A percentile compares a stretch with the other conserved stretches of the same genome.
Evolutionary conservation across 176 grass and related monocot genomes (phyloP).

Genomic region (Microstegium vimineum): DNA sequence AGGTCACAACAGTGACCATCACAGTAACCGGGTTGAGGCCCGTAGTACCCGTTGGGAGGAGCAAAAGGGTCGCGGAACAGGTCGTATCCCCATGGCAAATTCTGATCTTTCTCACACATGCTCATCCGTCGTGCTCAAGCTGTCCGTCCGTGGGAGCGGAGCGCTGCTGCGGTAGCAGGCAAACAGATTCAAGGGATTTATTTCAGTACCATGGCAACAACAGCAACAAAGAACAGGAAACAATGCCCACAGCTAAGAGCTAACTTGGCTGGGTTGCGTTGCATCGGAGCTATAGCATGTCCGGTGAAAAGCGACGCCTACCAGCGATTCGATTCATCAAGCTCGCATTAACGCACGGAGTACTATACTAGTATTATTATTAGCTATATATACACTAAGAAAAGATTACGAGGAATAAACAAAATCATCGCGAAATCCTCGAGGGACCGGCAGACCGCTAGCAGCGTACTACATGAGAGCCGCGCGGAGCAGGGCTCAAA

Average conservation of each 20-base stretch:
- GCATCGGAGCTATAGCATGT: conserved; percentile 1
- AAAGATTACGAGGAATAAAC: conserved; percentile 16
- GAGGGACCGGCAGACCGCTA: not conserved
- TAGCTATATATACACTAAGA: not conserved
- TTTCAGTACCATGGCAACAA: conserved; percentile 17
- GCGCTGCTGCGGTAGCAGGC: conserved; percentile 16
- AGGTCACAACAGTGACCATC: conserved; percentile 49
- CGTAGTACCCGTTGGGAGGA: conserved; percentile 44
- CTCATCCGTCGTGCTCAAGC: conserved; percentile 41
- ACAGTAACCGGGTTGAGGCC: conserved; percentile 37
- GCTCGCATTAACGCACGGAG: conserved; percentile 2
- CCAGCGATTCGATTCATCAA: not conserved
- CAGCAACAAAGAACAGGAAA: not conserved
- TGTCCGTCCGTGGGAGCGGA: conserved; percentile 26
- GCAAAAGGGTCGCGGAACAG: conserved; percentile 67
- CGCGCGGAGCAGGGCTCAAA: not conserved
- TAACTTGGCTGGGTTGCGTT: not conserved
- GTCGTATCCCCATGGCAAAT: conserved; percentile 63
- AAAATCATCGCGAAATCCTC: conserved; percentile 21
- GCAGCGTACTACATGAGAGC: not conserved
- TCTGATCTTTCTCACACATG: conserved; percentile 77
- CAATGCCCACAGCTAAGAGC: not conserved
- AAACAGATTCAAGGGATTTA: conserved; percentile 19
- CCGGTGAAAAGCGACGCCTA: conserved; percentile 1
- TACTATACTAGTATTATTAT: not conserved